Evolutionary conservation across 257 asterid species (phyloP).

Genomic region (Solanum appendiculatum): DNA sequence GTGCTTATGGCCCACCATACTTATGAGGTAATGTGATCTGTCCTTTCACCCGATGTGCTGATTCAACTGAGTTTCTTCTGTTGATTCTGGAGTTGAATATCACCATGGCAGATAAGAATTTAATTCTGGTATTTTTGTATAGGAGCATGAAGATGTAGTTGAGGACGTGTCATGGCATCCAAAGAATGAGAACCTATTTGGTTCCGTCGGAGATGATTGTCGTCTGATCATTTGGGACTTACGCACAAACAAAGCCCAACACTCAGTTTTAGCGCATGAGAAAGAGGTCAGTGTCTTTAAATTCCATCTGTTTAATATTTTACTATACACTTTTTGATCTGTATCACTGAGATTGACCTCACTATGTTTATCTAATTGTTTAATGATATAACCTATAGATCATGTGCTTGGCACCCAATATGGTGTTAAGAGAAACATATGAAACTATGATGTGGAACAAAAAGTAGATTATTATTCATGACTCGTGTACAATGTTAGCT

Average conservation of each 20-base stretch:
- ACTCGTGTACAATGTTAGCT: not conserved
- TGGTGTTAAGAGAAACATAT: not conserved
- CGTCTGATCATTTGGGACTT: conserved; percentile 85
- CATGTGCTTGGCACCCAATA: not conserved
- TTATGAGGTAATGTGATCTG: conserved; percentile 42
- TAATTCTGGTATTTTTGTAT: not conserved
- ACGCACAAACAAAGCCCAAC: conserved; percentile 74
- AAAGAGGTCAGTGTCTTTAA: conserved; percentile 48
- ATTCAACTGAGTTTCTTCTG: not conserved
- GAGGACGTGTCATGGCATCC: conserved; percentile 91
- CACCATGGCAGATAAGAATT: not conserved
- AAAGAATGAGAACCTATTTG: conserved; percentile 68
- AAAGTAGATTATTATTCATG: not conserved
- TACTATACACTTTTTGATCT: not conserved
- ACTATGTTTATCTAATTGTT: not conserved
- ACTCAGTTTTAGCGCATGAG: conserved; percentile 56
- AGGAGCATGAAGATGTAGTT: conserved; percentile 78
- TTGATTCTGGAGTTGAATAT: not conserved
- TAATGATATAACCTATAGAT: not conserved
- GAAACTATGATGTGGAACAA: not conserved
- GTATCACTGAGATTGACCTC: not conserved
- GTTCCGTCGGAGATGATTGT: conserved; percentile 97
- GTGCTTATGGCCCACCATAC: conserved; percentile 49
- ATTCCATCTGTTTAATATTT: not conserved
- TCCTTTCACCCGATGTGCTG: not conserved